A percentile compares a stretch with the other conserved stretches of the same genome.
Evolutionary conservation across 2,329 filamentous ascomycete species (phyloP).

Genomic region (Graphium sp.): DNA sequence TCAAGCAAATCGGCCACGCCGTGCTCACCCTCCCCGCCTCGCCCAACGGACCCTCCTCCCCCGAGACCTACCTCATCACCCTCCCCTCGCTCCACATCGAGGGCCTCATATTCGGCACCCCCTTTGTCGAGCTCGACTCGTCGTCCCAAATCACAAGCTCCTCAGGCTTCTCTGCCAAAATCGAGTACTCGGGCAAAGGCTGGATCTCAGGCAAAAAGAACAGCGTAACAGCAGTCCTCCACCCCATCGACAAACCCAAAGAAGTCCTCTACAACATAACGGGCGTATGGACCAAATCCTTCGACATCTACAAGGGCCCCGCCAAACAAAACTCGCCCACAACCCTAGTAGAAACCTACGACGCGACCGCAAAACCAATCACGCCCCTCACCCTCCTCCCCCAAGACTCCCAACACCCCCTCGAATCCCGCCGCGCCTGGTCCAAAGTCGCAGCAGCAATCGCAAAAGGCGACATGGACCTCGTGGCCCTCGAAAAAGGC

Average conservation of each 20-base stretch:
- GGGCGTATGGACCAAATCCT: slow-evolving; percentile 79
- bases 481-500: slow-evolving; percentile 60
- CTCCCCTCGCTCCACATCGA: slow-evolving; percentile 87
- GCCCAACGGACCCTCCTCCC: slow-evolving; percentile 13
- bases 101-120: slow-evolving; percentile 69
- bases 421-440: slow-evolving; percentile 84
- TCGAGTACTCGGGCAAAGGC: slow-evolving; percentile 85
- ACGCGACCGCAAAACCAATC: slow-evolving; percentile 36
- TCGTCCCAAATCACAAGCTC: slow-evolving; percentile 74
- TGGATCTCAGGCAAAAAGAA: slow-evolving; percentile 97
- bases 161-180: slow-evolving; percentile 71
- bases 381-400: slow-evolving; percentile 57
- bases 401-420: slow-evolving; percentile 64
- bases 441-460: slow-evolving; percentile 64
- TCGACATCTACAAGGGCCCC: slow-evolving; percentile 56
- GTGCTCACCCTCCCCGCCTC: slow-evolving; percentile 52
- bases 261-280: slow-evolving; percentile 65
- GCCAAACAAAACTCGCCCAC: slow-evolving; percentile 29
- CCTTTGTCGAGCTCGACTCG: slow-evolving; percentile 82
- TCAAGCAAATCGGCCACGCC: slow-evolving; percentile 89
- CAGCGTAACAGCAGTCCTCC: slow-evolving; percentile 61
- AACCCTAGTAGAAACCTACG: slow-evolving; percentile 40
- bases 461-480: slow-evolving; percentile 67
- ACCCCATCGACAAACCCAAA: slow-evolving; percentile 53
- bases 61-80: slow-evolving; percentile 75